Conservation (phyloP, 371 early-diverging fungal species). For the Chytridium lagenaria region DNA sequence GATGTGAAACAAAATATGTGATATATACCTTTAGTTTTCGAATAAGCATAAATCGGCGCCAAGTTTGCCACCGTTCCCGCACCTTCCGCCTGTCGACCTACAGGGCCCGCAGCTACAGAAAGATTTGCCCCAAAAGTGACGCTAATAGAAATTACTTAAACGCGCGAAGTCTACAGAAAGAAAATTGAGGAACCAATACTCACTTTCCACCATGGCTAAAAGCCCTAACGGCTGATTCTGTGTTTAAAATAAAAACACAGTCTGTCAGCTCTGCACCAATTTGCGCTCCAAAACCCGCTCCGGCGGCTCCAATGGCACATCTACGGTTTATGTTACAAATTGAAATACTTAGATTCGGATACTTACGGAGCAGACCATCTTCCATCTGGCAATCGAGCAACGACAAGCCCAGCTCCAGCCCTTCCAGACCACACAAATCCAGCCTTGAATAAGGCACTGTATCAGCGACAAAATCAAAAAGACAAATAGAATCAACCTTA, state of each 20-base stretch:
- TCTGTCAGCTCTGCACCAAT: conserved; percentile 94
- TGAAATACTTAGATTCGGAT: not conserved
- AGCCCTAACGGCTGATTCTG: conserved; percentile 82
- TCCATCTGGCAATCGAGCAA: conserved; percentile 71
- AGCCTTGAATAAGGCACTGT: conserved; percentile 61
- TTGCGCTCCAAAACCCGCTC: conserved; percentile 70
- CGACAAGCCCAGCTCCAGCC: conserved; percentile 89
- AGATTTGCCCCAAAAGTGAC: conserved; percentile 89
- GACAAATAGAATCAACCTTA: conserved; percentile 7
- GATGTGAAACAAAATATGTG: conserved; percentile 59
- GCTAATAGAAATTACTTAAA: conserved; percentile 60
- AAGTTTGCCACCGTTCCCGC: conserved; percentile 78
- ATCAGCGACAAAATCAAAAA: too few relatives aligned
- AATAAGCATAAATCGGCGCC: conserved; percentile 90
- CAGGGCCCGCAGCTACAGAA: conserved; percentile 91
- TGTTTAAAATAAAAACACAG: conserved; percentile 89
- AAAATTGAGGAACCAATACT: not conserved
- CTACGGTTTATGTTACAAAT: conserved; percentile 9
- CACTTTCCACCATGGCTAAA: conserved; percentile 84
- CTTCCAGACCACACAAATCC: conserved; percentile 92
- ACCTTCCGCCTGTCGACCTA: conserved; percentile 89
- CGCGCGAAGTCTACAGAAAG: conserved; percentile 65
- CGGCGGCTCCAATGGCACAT: conserved; percentile 47
- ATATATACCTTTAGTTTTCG: conserved; percentile 85
- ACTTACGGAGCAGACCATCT: conserved; percentile 47